phyloP scores from a whole-genome alignment of 345 rosid species.

The Erucastrum elatum region DNA sequence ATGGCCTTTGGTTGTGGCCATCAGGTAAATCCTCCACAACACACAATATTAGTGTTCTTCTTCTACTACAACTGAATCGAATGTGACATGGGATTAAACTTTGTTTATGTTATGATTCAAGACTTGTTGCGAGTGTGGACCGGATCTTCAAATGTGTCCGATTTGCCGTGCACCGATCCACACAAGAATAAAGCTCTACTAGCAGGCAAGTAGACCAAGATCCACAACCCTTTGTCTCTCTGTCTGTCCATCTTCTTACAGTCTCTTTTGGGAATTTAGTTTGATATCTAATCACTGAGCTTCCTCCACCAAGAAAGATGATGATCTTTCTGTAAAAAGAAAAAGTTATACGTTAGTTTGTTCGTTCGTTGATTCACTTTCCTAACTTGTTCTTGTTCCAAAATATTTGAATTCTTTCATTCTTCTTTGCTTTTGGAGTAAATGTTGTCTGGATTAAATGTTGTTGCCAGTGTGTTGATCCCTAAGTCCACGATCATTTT shows the following conservation, averaged over 20 bases:
- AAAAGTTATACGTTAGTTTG: constrained; percentile 4
- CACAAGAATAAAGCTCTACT: constrained; percentile 84
- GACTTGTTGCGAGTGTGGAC: constrained; percentile 90
- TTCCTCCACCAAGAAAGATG: constrained; percentile 22
- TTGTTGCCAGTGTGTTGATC: neutral
- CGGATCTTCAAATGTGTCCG: constrained; percentile 72
- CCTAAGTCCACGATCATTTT: neutral
- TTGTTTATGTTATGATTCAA: constrained; percentile 27
- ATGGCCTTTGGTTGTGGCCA: constrained; percentile 99
- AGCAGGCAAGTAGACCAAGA: constrained; percentile 38
- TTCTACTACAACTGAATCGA: neutral
- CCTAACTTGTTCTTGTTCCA: constrained; percentile 1
- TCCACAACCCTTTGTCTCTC: neutral
- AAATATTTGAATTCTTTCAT: constrained; percentile 3
- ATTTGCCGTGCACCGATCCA: constrained; percentile 75
- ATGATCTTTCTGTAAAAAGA: constrained; percentile 22
- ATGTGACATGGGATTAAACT: neutral
- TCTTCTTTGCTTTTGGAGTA: constrained; percentile 23
- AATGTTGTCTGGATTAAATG: constrained; percentile 22
- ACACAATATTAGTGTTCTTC: neutral
- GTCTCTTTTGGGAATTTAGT: neutral
- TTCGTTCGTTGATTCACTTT: constrained; percentile 12
- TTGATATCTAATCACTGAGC: constrained; percentile 6
- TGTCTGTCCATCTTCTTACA: constrained; percentile 11
- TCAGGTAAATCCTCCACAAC: constrained; percentile 60